Conservation (phyloP, 1,139 yeast species). For the Taphrina sp. region DNA sequence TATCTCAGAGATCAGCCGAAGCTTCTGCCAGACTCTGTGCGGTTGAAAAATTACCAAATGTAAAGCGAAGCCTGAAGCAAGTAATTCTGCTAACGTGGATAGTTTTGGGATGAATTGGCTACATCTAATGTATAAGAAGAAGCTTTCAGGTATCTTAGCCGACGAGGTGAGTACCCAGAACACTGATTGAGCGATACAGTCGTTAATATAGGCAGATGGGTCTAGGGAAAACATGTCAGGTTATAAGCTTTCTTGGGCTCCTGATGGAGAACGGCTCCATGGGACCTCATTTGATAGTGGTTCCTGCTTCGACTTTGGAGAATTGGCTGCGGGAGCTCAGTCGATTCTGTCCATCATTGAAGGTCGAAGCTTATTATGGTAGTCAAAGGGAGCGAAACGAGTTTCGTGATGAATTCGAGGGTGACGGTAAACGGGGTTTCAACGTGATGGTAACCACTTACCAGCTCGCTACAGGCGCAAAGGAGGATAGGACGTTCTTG, state of each 20-base stretch:
- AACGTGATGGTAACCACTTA: conserved; percentile 95
- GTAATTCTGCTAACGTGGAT: background rate
- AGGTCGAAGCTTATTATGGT: conserved; percentile 92
- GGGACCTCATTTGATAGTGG: conserved; percentile 79
- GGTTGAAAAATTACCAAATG: conserved; percentile 82
- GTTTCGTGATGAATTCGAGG: conserved; percentile 64
- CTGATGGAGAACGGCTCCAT: conserved; percentile 60
- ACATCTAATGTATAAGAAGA: conserved; percentile 68
- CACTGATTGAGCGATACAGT: no score
- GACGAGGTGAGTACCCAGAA: conserved; percentile 97
- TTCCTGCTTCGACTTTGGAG: conserved; percentile 94
- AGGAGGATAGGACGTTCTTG: conserved; percentile 75
- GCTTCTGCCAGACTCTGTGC: conserved; percentile 60
- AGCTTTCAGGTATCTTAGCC: conserved; percentile 86
- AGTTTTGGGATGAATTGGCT: conserved; percentile 91
- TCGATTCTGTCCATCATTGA: conserved; percentile 75
- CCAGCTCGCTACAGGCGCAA: conserved; percentile 82
- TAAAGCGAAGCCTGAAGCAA: background rate
- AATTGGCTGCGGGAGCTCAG: conserved; percentile 95
- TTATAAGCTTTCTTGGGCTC: conserved; percentile 86
- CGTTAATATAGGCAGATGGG: conserved; percentile 33
- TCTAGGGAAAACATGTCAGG: conserved; percentile 93
- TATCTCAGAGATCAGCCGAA: conserved; percentile 73
- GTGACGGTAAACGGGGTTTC: conserved; percentile 39
- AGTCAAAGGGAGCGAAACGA: conserved; percentile 80